Evolutionary conservation across 1,284 basidiomycete species (phyloP), one percentile per base, ranked within the genome.

Genomic region (Naganishia sp.): DNA sequence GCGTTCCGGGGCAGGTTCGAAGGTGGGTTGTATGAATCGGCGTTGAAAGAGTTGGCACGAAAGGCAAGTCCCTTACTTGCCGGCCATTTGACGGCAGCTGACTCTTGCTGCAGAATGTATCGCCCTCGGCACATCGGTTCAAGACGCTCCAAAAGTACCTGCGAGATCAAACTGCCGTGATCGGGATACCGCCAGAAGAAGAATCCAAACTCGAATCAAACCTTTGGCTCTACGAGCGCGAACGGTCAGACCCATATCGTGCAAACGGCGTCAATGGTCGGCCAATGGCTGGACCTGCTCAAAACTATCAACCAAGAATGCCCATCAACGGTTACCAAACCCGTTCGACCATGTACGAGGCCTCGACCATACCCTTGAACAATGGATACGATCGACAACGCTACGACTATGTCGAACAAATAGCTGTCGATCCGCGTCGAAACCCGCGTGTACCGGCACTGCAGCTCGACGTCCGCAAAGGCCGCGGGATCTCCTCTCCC

Each of bases 21-120:
- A n/a, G 88, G 86, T 46, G 83, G 82, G 66, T 80, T 94, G 72
- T 88, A 88, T 0, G 90, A 92, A 76, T 85, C 86, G 70, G 89
- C 90, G 75, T 80, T 99, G 72, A 93, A 89, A 79, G 78, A 93
- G 36, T 94, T 94, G 88, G 83, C 91, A 63, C 88, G 86, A 65
- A 87, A 95, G 81, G 94, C 94, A 71, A 74, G 87, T 78, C 10
- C 2, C 23, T 2, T 6, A 21, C 18, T 25, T 44, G 16, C 39
- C 21, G 28, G 21, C 18, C 43, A 7, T 13, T 28, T 33, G 46
- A 23, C 7, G 18, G 10, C n/a, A n/a, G 33, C 56, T 66, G 10
- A 59, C 21, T 0, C 6, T 31, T 10, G 23, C 23, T 54, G 15
- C 71, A 83, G 81, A 84, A 82, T 70, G 81, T 80, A 3, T 81